These are phyloP conservation scores for Colletotrichum zoysiae DNA, from an alignment of 2,329 filamentous ascomycete genomes.

Conservation along the genomic window DNA sequence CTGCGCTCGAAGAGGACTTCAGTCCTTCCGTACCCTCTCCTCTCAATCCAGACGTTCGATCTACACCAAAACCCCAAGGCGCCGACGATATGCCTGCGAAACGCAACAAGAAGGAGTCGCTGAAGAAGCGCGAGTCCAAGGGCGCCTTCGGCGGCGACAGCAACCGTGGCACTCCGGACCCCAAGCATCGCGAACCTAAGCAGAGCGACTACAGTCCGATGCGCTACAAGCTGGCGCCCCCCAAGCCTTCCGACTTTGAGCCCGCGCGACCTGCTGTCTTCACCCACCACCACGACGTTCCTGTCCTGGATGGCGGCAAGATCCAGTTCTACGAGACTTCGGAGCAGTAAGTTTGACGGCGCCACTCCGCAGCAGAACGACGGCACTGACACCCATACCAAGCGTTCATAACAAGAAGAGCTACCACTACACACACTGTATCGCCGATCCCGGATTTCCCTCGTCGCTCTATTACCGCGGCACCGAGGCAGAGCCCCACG, in stretches of 20 bases:
- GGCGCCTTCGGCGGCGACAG: slow-evolving; percentile 61
- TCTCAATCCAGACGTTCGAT: slow-evolving; percentile 74
- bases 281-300: slow-evolving; percentile 66
- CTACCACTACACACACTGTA: slow-evolving; percentile 91
- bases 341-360: slow-evolving; percentile 67
- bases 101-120: slow-evolving; percentile 73
- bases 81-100: slow-evolving; percentile 52
- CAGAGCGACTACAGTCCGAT: slow-evolving; percentile 64
- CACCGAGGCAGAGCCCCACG: slow-evolving; percentile 86
- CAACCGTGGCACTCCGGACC: slow-evolving; percentile 69
- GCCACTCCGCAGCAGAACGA: background rate
- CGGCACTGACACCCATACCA: slow-evolving; percentile 20
- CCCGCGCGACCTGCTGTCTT: slow-evolving; percentile 69
- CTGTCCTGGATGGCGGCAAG: slow-evolving; percentile 61
- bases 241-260: slow-evolving; percentile 73
- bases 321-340: slow-evolving; percentile 73
- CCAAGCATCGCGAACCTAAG: slow-evolving; percentile 55
- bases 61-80: slow-evolving; percentile 49
- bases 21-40: slow-evolving; percentile 79
- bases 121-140: slow-evolving; percentile 78
- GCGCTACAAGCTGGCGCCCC: slow-evolving; percentile 74
- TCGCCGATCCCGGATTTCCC: slow-evolving; percentile 88
- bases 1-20: slow-evolving; percentile 75
- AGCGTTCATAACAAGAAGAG: slow-evolving; percentile 76
- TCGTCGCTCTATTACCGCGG: slow-evolving; percentile 90